These are phyloP conservation scores for Nakazawaea ernobii DNA, from an alignment of 805 yeast genomes.

Conservation along the genomic window DNA sequence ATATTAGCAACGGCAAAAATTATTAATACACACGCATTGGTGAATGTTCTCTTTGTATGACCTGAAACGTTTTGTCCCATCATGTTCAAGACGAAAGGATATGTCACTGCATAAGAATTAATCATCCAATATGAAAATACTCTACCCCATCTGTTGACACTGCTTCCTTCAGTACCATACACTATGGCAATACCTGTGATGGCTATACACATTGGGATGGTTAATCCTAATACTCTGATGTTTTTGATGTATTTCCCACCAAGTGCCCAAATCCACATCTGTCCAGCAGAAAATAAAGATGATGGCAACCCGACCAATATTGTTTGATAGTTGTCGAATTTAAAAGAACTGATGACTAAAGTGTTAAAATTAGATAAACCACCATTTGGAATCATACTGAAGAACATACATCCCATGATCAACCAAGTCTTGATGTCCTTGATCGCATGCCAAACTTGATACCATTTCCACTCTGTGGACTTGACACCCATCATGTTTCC, in stretches of 20 bases:
- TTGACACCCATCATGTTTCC: slow-evolving; percentile 25
- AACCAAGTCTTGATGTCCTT: slow-evolving; percentile 19
- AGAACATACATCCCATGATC: slow-evolving; percentile 17
- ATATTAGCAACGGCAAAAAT: slow-evolving; percentile 51
- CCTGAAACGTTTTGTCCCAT: slow-evolving; percentile 38
- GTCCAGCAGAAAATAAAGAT: slow-evolving; percentile 19
- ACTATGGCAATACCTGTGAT: slow-evolving; percentile 21
- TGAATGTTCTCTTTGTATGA: slow-evolving; percentile 44
- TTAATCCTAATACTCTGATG: slow-evolving; percentile 18
- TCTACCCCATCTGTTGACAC: slow-evolving; percentile 22
- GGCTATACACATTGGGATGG: slow-evolving; percentile 19
- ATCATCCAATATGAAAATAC: slow-evolving; percentile 27
- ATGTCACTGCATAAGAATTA: slow-evolving; percentile 20
- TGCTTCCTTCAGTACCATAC: slow-evolving; percentile 19
- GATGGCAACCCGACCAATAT: slow-evolving; percentile 13
- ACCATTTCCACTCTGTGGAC: slow-evolving; percentile 21
- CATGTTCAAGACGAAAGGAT: slow-evolving; percentile 21
- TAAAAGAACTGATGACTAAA: slow-evolving; percentile 17
- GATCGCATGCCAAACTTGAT: slow-evolving; percentile 19
- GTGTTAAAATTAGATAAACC: slow-evolving; percentile 24
- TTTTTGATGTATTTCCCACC: slow-evolving; percentile 14
- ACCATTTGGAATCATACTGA: slow-evolving; percentile 25
- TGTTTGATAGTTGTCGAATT: slow-evolving; percentile 11
- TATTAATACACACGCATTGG: slow-evolving; percentile 36
- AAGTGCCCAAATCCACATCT: slow-evolving; percentile 11